phyloP scores from a whole-genome alignment of 305 asterid genomes.

The Ilex paraguariensis region DNA sequence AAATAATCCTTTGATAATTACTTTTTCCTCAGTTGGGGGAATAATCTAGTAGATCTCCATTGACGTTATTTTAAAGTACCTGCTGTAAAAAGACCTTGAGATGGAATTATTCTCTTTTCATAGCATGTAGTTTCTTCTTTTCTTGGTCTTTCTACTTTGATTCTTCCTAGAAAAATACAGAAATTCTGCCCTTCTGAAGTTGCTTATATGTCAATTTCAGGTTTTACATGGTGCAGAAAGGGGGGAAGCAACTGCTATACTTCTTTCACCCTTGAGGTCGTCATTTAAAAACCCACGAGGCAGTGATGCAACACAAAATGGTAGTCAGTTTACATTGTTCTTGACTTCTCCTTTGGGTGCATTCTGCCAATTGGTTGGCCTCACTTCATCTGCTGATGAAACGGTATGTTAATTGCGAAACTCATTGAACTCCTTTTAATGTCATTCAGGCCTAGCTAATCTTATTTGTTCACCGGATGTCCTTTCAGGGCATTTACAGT shows the following conservation, averaged over 20 bases:
- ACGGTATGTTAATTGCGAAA: slow-evolving; percentile 39
- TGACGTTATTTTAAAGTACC: too few species aligned
- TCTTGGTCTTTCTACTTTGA: neutral
- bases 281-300: slow-evolving; percentile 54
- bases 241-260: slow-evolving; percentile 79
- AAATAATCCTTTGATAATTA: too few species aligned
- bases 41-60: too few species aligned
- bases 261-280: slow-evolving; percentile 85
- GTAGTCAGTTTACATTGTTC: slow-evolving; percentile 95
- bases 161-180: neutral
- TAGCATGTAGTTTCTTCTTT: too few species aligned
- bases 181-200: slow-evolving; percentile 7
- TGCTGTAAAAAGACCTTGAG: too few species aligned
- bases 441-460: neutral
- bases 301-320: slow-evolving; percentile 43
- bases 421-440: neutral
- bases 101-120: too few species aligned
- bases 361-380: slow-evolving; percentile 78
- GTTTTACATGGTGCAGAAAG: slow-evolving; percentile 88
- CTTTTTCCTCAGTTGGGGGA: too few species aligned
- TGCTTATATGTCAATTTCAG: slow-evolving; percentile 43
- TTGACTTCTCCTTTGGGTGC: slow-evolving; percentile 88
- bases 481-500: slow-evolving; percentile 51
- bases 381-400: slow-evolving; percentile 37
- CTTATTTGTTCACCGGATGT: slow-evolving; percentile 1